A percentile compares a stretch with the other conserved stretches of the same genome.
Conservation (phyloP, 305 asterid genomes). For the Nicotiana rustica region DNA sequence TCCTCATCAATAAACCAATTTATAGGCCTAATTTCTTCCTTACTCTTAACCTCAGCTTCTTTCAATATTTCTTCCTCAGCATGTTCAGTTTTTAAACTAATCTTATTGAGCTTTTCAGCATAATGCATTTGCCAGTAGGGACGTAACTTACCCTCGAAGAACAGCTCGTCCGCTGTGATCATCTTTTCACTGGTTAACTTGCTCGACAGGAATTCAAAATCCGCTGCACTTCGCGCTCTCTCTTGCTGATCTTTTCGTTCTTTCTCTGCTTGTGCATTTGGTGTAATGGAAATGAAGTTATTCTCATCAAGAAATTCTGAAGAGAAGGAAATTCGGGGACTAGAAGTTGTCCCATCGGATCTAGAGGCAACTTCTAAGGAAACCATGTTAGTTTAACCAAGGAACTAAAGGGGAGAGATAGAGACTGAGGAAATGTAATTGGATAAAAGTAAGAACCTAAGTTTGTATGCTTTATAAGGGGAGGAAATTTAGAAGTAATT, state of each 20-base stretch:
- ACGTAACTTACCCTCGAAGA: conserved; percentile 77
- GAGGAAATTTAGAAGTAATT: conserved; percentile 1
- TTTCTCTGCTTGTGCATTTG: conserved; percentile 49
- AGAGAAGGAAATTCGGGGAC: conserved; percentile 89
- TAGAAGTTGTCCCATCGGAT: conserved; percentile 44
- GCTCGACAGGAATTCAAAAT: conserved; percentile 79
- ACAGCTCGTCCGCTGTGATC: conserved; percentile 80
- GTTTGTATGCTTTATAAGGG: conserved; percentile 44
- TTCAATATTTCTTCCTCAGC: conserved; percentile 29
- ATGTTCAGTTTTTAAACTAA: conserved; percentile 50
- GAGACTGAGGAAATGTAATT: conserved; percentile 1
- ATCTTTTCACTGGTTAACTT: conserved; percentile 47
- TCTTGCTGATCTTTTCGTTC: conserved; percentile 35
- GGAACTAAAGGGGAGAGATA: neutral
- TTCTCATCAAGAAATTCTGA: conserved; percentile 80
- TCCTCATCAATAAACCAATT: conserved; percentile 92
- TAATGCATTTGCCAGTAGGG: conserved; percentile 71
- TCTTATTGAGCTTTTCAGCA: conserved; percentile 59
- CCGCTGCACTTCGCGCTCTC: conserved; percentile 42
- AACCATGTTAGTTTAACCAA: conserved; percentile 52
- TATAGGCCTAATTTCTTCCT: conserved; percentile 52
- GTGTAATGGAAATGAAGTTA: conserved; percentile 74
- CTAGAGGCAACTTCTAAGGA: conserved; percentile 44
- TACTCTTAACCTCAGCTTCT: conserved; percentile 29
- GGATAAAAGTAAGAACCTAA: neutral